These are phyloP conservation scores for Ganoderma leucocontextum DNA, from an alignment of 1,284 basidiomycete species.

Conservation along the genomic window DNA sequence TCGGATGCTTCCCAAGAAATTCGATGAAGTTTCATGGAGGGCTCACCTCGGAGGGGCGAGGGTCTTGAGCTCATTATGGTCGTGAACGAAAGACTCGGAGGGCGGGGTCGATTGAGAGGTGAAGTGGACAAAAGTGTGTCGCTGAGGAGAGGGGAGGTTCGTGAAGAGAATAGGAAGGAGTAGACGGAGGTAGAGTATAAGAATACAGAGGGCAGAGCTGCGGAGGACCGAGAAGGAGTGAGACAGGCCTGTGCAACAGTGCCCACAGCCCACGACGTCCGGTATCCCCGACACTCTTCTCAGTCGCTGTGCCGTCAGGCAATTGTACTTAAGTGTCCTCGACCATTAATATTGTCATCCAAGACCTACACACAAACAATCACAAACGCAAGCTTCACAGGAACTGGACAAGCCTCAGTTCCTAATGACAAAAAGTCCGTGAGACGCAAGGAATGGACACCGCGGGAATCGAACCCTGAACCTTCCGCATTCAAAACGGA, in stretches of 20 bases:
- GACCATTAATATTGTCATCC: background rate
- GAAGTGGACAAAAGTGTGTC: background rate
- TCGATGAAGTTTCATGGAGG: background rate
- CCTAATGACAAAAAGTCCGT: background rate
- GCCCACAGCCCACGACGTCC: background rate
- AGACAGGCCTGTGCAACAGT: constrained; percentile 1
- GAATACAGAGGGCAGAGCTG: background rate
- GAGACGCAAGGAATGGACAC: too few species aligned
- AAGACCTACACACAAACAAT: background rate
- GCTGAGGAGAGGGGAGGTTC: background rate
- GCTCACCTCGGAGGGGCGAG: constrained; percentile 33
- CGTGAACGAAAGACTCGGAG: background rate
- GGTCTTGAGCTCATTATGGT: constrained; percentile 31
- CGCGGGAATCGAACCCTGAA: constrained; percentile 35
- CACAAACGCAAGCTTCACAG: too few species aligned
- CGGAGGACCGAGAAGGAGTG: background rate
- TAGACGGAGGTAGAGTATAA: constrained; percentile 4
- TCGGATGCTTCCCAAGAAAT: background rate
- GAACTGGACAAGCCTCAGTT: too few species aligned
- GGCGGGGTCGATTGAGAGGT: background rate
- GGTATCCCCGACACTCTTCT: background rate
- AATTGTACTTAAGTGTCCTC: background rate
- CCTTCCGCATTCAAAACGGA: constrained; percentile 36
- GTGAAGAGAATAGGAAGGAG: background rate
- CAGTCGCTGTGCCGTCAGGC: background rate